Evolutionary conservation across 2,329 filamentous ascomycete genomes (phyloP).

Genomic region (Coniochaeta prunicola): DNA sequence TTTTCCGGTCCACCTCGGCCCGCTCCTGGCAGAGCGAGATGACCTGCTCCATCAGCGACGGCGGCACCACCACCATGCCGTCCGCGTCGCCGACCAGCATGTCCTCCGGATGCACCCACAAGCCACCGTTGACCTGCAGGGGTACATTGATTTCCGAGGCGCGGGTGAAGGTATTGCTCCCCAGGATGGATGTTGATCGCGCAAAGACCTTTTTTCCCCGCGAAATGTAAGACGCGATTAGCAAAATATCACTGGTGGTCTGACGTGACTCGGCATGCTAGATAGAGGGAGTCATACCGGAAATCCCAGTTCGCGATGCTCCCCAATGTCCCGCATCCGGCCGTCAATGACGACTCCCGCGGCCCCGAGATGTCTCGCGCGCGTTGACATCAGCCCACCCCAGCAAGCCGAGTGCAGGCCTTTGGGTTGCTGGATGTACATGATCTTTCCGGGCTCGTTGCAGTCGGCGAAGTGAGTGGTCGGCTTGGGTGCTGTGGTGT

Average conservation of each 20-base stretch:
- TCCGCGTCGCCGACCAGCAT: conserved; percentile 35
- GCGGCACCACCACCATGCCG: conserved; percentile 35
- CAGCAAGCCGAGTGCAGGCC: no score
- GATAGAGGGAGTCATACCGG: conserved; percentile 23
- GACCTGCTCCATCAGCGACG: conserved; percentile 27
- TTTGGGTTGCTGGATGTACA: conserved; percentile 36
- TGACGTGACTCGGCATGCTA: no score
- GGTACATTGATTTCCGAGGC: conserved; percentile 31
- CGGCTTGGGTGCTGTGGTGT: conserved; percentile 36
- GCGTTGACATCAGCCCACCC: conserved; percentile 44
- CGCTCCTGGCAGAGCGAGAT: conserved; percentile 32
- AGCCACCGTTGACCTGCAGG: conserved; percentile 16
- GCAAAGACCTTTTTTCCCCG: conserved; percentile 28
- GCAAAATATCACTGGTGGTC: no score
- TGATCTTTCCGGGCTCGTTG: conserved; percentile 16
- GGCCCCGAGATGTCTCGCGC: conserved; percentile 35
- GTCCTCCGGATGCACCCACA: conserved; percentile 28
- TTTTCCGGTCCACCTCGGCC: conserved; percentile 34
- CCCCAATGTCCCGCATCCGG: conserved; percentile 42
- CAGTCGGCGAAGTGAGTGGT: conserved; percentile 36
- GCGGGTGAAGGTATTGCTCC: conserved; percentile 34
- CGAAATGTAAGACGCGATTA: neutral
- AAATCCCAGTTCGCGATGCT: conserved; percentile 40
- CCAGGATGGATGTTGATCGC: conserved; percentile 30
- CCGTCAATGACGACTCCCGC: conserved; percentile 45